phyloP scores from a whole-genome alignment of 2,329 filamentous ascomycete species.

The Botrytis fabae region DNA sequence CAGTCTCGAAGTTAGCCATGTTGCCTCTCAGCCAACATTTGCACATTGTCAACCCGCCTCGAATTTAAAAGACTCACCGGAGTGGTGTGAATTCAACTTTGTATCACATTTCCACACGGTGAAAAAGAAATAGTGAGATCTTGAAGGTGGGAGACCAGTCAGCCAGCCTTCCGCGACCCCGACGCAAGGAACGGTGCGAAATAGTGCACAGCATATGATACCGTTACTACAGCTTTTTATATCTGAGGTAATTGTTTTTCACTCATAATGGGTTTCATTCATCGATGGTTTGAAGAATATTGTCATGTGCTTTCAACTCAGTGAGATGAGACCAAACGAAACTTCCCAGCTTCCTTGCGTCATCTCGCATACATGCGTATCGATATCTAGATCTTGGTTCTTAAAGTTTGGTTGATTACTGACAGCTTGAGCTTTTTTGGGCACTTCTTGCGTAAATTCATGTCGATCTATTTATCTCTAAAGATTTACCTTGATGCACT shows the following conservation, averaged over 20 bases:
- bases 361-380: constrained; percentile 9
- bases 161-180: constrained; percentile 29
- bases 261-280: not conserved
- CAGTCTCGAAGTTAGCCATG: not conserved
- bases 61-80: not conserved
- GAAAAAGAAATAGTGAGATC: constrained; percentile 3
- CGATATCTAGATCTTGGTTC: constrained; percentile 6
- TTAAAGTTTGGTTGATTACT: constrained; percentile 5
- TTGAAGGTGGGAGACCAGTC: constrained; percentile 9
- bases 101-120: constrained; percentile 8
- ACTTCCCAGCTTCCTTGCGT: constrained; percentile 5
- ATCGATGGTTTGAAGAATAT: not conserved
- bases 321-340: not conserved
- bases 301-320: not conserved
- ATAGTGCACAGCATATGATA: constrained; percentile 26
- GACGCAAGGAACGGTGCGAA: constrained; percentile 33
- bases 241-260: not conserved
- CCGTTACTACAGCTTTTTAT: constrained; percentile 20
- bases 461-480: not conserved
- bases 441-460: not conserved
- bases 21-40: not conserved
- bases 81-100: not conserved
- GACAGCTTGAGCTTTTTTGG: not conserved
- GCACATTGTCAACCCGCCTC: not conserved
- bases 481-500: constrained; percentile 1